A percentile compares a stretch with the other conserved stretches of the same genome.
Conservation (phyloP, 192 early-diverging fungal genomes). For the Coemansia erecta region DNA sequence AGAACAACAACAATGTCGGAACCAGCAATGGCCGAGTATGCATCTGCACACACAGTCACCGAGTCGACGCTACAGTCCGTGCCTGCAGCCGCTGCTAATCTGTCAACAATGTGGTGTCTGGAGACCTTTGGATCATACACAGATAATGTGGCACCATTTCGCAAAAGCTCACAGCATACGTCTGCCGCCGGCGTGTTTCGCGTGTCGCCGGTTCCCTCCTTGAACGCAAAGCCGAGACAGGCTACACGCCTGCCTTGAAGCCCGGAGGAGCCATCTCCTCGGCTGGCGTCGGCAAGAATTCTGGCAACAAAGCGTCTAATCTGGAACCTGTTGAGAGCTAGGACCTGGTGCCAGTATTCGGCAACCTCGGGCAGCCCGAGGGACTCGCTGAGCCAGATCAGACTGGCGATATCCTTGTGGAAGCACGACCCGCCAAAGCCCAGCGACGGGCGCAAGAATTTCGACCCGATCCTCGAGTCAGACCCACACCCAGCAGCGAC, state of each 20-base stretch:
- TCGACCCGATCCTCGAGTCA: conserved; percentile 82
- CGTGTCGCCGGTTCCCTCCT: conserved; percentile 92
- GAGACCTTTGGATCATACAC: conserved; percentile 93
- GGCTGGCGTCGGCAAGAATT: conserved; percentile 27
- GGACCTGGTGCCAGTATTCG: conserved; percentile 90
- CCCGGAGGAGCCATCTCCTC: conserved; percentile 71
- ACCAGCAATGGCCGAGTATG: conserved; percentile 69
- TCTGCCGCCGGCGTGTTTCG: conserved; percentile 90
- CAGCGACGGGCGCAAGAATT: conserved; percentile 87
- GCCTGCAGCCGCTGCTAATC: conserved; percentile 11
- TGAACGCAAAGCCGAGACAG: conserved; percentile 90
- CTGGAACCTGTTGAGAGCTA: conserved; percentile 90
- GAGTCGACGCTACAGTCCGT: conserved; percentile 16
- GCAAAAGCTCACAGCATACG: conserved; percentile 74
- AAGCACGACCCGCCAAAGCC: conserved; percentile 96
- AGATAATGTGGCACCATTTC: conserved; percentile 69
- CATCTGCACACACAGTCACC: conserved; percentile 60
- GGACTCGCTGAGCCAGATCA: conserved; percentile 83
- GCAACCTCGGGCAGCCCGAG: conserved; percentile 86
- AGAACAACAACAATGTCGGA: conserved; percentile 78
- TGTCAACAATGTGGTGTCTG: conserved; percentile 63
- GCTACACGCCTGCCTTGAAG: conserved; percentile 78
- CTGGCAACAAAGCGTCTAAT: conserved; percentile 77
- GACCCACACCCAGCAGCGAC: conserved; percentile 87
- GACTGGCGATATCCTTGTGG: conserved; percentile 91